These are phyloP conservation scores for Coriolopsis trogii DNA, from an alignment of 1,284 basidiomycete species.

Conservation along the genomic window DNA sequence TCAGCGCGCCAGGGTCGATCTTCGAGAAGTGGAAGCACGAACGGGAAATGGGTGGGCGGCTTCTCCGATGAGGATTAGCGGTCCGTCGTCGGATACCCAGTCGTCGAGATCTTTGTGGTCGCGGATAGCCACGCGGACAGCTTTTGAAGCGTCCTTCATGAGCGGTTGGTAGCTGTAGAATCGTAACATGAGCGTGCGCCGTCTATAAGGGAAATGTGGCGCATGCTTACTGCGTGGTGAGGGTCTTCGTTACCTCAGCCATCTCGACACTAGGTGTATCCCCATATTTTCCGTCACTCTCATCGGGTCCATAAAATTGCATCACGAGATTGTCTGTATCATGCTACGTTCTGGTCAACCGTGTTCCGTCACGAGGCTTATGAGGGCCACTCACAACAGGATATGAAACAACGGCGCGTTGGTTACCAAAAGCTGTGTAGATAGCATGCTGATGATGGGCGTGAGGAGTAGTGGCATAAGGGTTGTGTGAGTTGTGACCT, in stretches of 20 bases:
- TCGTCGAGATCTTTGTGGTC: slow-evolving; percentile 29
- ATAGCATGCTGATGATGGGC: slow-evolving; percentile 34
- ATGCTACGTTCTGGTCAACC: slow-evolving; percentile 4
- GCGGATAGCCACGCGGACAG: slow-evolving; percentile 14
- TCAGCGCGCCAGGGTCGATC: slow-evolving; percentile 25
- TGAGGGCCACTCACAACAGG: slow-evolving; percentile 35
- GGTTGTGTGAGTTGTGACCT: background rate
- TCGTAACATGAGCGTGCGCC: too few relatives aligned
- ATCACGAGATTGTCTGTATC: slow-evolving; percentile 13
- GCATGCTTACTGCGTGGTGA: slow-evolving; percentile 1
- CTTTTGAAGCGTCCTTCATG: slow-evolving; percentile 30
- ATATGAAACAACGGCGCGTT: slow-evolving; percentile 36
- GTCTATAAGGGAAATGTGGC: too few relatives aligned
- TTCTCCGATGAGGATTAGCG: slow-evolving; percentile 31
- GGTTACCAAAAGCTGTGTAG: slow-evolving; percentile 44
- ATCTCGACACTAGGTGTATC: slow-evolving; percentile 9
- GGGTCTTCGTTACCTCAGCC: background rate
- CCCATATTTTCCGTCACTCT: slow-evolving; percentile 7
- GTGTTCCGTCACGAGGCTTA: background rate
- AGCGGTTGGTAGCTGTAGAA: slow-evolving; percentile 31
- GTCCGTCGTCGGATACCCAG: slow-evolving; percentile 30
- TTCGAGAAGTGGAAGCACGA: slow-evolving; percentile 28
- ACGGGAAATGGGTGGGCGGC: slow-evolving; percentile 57
- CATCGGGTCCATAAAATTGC: slow-evolving; percentile 16
- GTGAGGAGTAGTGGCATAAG: background rate